Evolutionary conservation across 2,329 filamentous ascomycete species (phyloP), one percentile per base, ranked within the genome.

Genomic region (Triangularia setosa): DNA sequence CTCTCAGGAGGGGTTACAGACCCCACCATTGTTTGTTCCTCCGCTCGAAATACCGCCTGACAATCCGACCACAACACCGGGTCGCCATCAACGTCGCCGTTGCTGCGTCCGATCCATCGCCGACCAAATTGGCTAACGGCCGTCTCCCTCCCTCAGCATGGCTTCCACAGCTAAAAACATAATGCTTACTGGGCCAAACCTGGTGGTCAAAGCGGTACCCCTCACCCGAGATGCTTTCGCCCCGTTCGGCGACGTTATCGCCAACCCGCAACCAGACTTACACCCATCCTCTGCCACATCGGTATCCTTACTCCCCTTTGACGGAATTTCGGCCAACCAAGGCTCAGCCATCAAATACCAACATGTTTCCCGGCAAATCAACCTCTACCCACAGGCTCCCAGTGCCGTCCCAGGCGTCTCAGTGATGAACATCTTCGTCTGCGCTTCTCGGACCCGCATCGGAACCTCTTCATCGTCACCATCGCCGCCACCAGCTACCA

Each of bases 401-500:
- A 90, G 85, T 73, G 77, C 82, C 56, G 79, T 76, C 68, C 75
- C 83, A 1, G 84, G 83, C 1, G 79, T 81, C 57, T 84, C 90
- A 35, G 84, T 90, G 61, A 88, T 96, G 84, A 97, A 90, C 77
- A 89, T 98, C 85, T 98, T 98, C 76, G 88, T 92, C 62, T 97
- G 92, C 75, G 88, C 87, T 58, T 89, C 90, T 9, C 83, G 90
- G 35, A 70, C 79, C 40, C 78, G 90, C 54, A 62, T 68, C 28
- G 64, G 64, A 53, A 54, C 40, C 53, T 54, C 58, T 12, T 60
- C 64, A 25, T 27, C 23, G 4, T 30, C 40, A 23, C 4, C 65
- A 3, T 58, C 62, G 16, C 16, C 33, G 16, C 12, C 61, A 12
- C 8, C 23, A 53, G 30, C 52, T 28, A 62, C 59, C 16, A 56